Evolutionary conservation across 257 asterid genomes (phyloP).

Genomic region (Osmanthus fragrans): DNA sequence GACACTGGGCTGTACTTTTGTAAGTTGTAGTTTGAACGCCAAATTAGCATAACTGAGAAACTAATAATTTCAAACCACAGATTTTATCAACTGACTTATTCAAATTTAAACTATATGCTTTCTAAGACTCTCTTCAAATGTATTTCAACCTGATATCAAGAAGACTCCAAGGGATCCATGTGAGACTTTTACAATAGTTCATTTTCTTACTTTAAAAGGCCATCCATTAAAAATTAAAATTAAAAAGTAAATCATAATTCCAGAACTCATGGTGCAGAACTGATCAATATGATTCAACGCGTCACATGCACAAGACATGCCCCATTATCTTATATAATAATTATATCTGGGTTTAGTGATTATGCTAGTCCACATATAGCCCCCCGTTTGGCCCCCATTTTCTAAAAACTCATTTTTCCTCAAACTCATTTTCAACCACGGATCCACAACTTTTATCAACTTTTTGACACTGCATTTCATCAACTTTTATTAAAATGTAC

Average conservation of each 20-base stretch:
- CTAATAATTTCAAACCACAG: neutral
- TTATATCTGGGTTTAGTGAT: no score
- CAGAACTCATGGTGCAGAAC: neutral
- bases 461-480: no score
- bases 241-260: neutral
- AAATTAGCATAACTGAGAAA: neutral
- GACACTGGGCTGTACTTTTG: neutral
- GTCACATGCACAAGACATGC: no score
- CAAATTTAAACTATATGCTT: neutral
- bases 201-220: neutral
- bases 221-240: neutral
- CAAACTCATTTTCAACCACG: no score
- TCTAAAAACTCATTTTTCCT: no score
- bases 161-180: neutral
- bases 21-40: no score
- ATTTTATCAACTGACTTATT: neutral
- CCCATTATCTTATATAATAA: no score
- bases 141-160: conserved; percentile 1
- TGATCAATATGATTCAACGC: no score
- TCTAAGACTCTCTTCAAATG: neutral
- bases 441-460: no score
- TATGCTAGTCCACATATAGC: no score
- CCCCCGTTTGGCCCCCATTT: no score
- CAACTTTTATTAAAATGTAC: no score
- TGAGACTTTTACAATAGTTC: neutral